Conservation (phyloP, 2,329 filamentous ascomycete genomes). For the Neocucurbitaria cava region DNA sequence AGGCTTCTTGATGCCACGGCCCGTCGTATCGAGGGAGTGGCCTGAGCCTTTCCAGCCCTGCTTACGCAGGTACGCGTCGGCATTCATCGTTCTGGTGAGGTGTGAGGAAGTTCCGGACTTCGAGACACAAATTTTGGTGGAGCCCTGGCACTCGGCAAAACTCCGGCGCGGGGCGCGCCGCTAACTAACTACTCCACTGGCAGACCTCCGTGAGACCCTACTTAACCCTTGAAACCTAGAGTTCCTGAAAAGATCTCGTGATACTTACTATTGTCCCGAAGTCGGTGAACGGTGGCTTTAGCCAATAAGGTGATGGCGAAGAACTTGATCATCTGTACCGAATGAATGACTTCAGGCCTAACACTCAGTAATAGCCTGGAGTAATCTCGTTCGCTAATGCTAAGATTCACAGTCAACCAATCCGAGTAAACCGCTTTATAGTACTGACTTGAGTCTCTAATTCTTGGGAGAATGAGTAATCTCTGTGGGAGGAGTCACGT, state of each 20-base stretch:
- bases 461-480: neutral
- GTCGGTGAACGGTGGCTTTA: neutral
- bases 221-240: neutral
- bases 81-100: constrained; percentile 69
- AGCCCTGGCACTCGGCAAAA: constrained; percentile 6
- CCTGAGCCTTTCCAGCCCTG: constrained; percentile 92
- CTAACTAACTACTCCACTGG: neutral
- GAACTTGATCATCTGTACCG: neutral
- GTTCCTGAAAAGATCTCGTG: neutral
- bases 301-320: neutral
- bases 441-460: neutral
- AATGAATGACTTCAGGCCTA: neutral
- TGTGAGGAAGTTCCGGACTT: constrained; percentile 2
- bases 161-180: constrained; percentile 3
- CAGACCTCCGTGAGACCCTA: neutral
- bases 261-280: no score
- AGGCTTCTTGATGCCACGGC: constrained; percentile 80
- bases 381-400: neutral
- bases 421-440: no score
- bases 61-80: constrained; percentile 78
- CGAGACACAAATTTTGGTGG: constrained; percentile 24
- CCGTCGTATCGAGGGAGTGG: constrained; percentile 81
- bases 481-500: no score
- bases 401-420: no score
- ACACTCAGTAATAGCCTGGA: neutral